These are phyloP conservation scores for Trebouxia sp. DNA, from an alignment of 139 green algal genomes.

Conservation along the genomic window DNA sequence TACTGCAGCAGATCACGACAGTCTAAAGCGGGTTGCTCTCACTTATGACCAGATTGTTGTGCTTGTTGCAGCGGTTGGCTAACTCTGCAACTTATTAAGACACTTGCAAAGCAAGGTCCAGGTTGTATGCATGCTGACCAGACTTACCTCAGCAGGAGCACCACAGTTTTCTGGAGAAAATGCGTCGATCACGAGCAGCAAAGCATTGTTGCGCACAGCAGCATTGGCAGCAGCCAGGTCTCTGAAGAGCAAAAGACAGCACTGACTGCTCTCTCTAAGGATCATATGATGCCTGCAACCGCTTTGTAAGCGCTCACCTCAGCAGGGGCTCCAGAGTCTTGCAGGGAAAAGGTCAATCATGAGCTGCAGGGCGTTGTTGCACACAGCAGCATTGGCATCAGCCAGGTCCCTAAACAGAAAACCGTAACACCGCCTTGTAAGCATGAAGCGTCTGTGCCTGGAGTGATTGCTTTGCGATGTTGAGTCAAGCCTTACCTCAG, in stretches of 20 bases:
- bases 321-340: conserved; percentile 31
- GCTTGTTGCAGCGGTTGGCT: too few relatives aligned
- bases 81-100: too few relatives aligned
- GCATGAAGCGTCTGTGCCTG: conserved; percentile 65
- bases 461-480: too few relatives aligned
- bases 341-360: conserved; percentile 79
- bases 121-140: too few relatives aligned
- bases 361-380: conserved; percentile 72
- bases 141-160: not conserved
- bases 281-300: too few relatives aligned
- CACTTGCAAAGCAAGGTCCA: too few relatives aligned
- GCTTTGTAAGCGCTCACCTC: too few relatives aligned
- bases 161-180: conserved; percentile 71
- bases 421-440: conserved; percentile 80
- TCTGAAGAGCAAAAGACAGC: conserved; percentile 78
- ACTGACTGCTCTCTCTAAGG: too few relatives aligned
- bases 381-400: conserved; percentile 72
- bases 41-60: too few relatives aligned
- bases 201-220: conserved; percentile 71
- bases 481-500: too few relatives aligned
- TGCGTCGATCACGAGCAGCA: conserved; percentile 70
- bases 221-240: conserved; percentile 71
- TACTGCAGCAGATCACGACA: too few relatives aligned
- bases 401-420: conserved; percentile 75
- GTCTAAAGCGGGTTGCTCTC: too few relatives aligned